Conservation (phyloP, 192 early-diverging fungal species). For the Coemansia sp. region DNA sequence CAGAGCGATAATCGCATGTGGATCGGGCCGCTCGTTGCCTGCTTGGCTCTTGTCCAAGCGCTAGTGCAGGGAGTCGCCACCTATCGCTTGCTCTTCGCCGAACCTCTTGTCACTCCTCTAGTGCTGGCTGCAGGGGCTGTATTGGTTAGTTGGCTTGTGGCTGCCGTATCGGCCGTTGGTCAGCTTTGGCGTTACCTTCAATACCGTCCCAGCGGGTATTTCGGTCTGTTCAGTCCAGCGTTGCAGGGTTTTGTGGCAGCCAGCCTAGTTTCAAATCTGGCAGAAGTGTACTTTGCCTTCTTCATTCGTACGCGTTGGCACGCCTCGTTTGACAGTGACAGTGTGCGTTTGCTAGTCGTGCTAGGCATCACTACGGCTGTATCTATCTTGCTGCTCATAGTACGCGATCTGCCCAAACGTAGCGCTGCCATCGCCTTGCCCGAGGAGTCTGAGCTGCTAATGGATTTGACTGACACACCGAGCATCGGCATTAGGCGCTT, state of each 20-base stretch:
- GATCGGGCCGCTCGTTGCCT: slow-evolving; percentile 31
- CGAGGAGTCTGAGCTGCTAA: not conserved
- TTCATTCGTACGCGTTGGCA: slow-evolving; percentile 21
- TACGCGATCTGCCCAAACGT: slow-evolving; percentile 23
- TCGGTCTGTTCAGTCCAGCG: slow-evolving; percentile 22
- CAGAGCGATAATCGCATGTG: slow-evolving; percentile 33
- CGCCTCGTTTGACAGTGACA: not conserved
- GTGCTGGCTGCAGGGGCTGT: not conserved
- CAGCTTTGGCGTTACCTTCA: slow-evolving; percentile 16
- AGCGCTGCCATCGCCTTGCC: not conserved
- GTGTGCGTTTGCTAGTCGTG: not conserved
- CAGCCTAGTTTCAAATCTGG: not conserved
- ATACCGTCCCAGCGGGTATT: slow-evolving; percentile 7
- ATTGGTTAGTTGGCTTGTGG: slow-evolving; percentile 6
- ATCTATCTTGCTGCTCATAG: slow-evolving; percentile 17
- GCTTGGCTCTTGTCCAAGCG: slow-evolving; percentile 6
- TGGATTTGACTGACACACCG: not conserved
- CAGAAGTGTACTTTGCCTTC: slow-evolving; percentile 27
- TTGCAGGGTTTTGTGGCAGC: slow-evolving; percentile 1
- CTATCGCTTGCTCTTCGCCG: not conserved
- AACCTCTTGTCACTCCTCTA: not conserved
- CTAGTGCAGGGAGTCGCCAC: slow-evolving; percentile 8
- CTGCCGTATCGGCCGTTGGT: not conserved
- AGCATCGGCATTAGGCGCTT: not conserved
- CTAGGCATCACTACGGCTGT: not conserved